These are phyloP conservation scores for Neofusicoccum kwambonambiense DNA, from an alignment of 2,329 filamentous ascomycete genomes.

Conservation along the genomic window DNA sequence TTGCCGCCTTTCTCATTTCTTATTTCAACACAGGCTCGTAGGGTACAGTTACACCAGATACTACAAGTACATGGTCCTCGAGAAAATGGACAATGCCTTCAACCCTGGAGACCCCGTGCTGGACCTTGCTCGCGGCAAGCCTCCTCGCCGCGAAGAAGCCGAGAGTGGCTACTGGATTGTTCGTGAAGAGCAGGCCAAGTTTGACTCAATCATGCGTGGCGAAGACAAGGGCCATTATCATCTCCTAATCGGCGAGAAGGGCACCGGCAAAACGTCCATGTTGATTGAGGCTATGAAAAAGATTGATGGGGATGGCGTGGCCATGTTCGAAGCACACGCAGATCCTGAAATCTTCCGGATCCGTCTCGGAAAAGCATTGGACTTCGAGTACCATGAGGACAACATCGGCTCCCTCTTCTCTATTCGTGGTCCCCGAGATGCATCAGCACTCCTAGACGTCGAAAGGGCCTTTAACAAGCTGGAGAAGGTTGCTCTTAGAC, in stretches of 20 bases:
- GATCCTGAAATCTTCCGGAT: slow-evolving; percentile 95
- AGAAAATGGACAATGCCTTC: slow-evolving; percentile 92
- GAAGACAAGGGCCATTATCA: slow-evolving; percentile 78
- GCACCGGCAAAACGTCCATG: slow-evolving; percentile 96
- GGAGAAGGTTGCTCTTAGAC: slow-evolving; percentile 84
- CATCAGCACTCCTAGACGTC: slow-evolving; percentile 88
- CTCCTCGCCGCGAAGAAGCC: slow-evolving; percentile 39
- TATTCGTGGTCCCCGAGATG: slow-evolving; percentile 87
- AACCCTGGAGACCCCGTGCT: slow-evolving; percentile 86
- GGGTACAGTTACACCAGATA: slow-evolving; percentile 50
- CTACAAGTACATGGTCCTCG: slow-evolving; percentile 88
- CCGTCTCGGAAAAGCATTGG: slow-evolving; percentile 85
- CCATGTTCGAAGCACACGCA: slow-evolving; percentile 95
- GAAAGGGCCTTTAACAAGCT: slow-evolving; percentile 97
- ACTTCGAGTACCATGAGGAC: slow-evolving; percentile 97
- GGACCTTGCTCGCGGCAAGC: slow-evolving; percentile 55
- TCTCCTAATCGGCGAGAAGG: slow-evolving; percentile 90
- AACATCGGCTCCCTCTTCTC: slow-evolving; percentile 96
- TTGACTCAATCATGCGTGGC: slow-evolving; percentile 82
- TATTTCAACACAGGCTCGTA: slow-evolving; percentile 26
- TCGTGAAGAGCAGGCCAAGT: slow-evolving; percentile 75
- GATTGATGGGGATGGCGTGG: slow-evolving; percentile 80
- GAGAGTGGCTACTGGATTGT: slow-evolving; percentile 70
- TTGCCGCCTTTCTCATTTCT: background rate
- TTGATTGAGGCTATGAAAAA: slow-evolving; percentile 93